Evolutionary conservation across 1,284 basidiomycete species (phyloP), one percentile per base, ranked within the genome.

Genomic region (Rhodotorula glutinis): DNA sequence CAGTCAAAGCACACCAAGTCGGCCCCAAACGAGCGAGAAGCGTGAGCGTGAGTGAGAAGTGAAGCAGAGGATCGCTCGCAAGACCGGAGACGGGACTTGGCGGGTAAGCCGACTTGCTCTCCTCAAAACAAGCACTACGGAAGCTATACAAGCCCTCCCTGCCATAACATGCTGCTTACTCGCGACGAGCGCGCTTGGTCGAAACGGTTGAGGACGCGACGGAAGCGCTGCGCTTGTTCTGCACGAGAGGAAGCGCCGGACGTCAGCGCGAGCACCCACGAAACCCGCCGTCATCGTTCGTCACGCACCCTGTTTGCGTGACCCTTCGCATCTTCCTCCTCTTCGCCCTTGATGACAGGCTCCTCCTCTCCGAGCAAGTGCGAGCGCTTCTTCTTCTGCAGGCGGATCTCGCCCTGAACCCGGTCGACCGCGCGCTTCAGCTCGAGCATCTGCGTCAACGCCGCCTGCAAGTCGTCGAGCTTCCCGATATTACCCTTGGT

Each of bases 401-500:
- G 84, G 62, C 85, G 80, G 53, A 92, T 85, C 74, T 97, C 93
- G 76, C 89, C 87, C 41, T 93, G 90, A 13, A 88, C 84, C 74
- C 88, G 86, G 77, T 96, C 92, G 29, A 90, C 85, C n/a, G 87
- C 82, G 74, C 89, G 88, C 82, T 95, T 96, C 71, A 87, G 87
- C 73, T 97, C 92, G 21, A 94, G 83, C 73, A 96, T 79, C 23
- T 85, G 82, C 4, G 83, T 83, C 0, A 90, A 85, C 1, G 89
- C 86, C 8, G 87, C 85, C 40, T 94, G 77, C 21, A 96, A 79
- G 8, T 82, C 81, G 70, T 94, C 91, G 44, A 92, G 82, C 70
- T 84, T 85, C 58, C 84, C 82, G 60, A 88, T 82, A 72, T 91
- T 95, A 38, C 87, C 85, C 43, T 86, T 83, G 2, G 93, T 95